Evolutionary conservation across 169 alveolate species (phyloP), one percentile per base, ranked within the genome.

Genomic region (Toxoplasma gondii): DNA sequence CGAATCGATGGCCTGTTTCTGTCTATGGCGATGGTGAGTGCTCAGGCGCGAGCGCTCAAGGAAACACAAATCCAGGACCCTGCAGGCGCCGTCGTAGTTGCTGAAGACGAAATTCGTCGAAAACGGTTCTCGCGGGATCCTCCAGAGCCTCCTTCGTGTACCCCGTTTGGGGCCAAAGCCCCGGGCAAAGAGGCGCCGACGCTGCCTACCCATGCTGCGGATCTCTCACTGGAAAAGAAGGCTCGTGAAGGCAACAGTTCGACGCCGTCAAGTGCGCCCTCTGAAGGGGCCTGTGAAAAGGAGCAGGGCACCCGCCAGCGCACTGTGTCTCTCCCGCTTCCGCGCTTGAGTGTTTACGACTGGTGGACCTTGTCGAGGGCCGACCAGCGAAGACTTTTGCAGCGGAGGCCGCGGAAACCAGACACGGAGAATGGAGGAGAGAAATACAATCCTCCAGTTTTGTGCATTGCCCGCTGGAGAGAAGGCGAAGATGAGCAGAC

Each of bases 401-500:
- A 81, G 92, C 91, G 94, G 44, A 58, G 83, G 64, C 94, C 91
- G 83, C 86, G 86, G 86, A 78, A n/a, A 16, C 86, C 12, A 24
- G 70, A 49, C 17, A 45, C 93, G 9, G 94, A 53, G 34, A 54
- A 43, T 7, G 53, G 39, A 9, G 87, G 17, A 31, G 43, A 27
- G 34, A 44, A 88, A n/a, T 64, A 74, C 19, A 34, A 49, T 4
- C 88, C 94, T n/a, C 94, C 94, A 9, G 88, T 81, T n/a, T 49
- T 92, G 4, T 92, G 94, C 58, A 34, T 92, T 27, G 94, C 94
- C 0, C 69, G 88, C 19, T 92, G 94, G 94, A 92, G 92, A 80
- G 88, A 81, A 78, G 92, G 92, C 19, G 94, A 92, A 5, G 92
- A 81, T 36, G 94, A 90, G 29, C 70, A 44, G 38, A 4, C 94